Evolutionary conservation across 208 protist species (phyloP).

Genomic region (Crithidia expoeki): DNA sequence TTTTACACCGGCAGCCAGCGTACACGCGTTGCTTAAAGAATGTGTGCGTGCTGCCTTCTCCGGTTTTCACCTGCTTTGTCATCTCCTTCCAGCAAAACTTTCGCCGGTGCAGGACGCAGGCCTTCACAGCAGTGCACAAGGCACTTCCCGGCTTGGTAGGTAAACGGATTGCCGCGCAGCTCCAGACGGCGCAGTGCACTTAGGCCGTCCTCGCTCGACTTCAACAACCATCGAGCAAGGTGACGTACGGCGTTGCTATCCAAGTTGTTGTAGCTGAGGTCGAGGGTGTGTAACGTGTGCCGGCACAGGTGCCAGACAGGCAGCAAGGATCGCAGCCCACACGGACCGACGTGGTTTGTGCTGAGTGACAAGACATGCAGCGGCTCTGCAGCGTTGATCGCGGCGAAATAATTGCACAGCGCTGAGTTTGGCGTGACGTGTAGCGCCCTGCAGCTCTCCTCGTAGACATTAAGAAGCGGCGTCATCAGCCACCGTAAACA

Average conservation of each 20-base stretch:
- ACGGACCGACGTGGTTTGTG: constrained; percentile 52
- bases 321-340: constrained; percentile 47
- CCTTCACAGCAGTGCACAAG: constrained; percentile 60
- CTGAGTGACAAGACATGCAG: constrained; percentile 45
- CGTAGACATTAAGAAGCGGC: constrained; percentile 28
- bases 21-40: background rate
- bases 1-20: too few relatives aligned
- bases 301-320: constrained; percentile 32
- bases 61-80: background rate
- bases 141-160: constrained; percentile 61
- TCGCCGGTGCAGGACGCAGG: too few relatives aligned
- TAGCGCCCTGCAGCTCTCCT: constrained; percentile 21
- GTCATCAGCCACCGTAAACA: too few relatives aligned
- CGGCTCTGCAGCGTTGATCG: background rate
- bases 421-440: constrained; percentile 28
- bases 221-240: constrained; percentile 23
- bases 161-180: constrained; percentile 66
- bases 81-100: too few relatives aligned
- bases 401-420: constrained; percentile 18
- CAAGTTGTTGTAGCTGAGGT: constrained; percentile 57
- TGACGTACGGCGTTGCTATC: constrained; percentile 39
- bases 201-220: constrained; percentile 29
- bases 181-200: constrained; percentile 49
- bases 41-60: too few relatives aligned
- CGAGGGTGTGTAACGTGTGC: constrained; percentile 51